Evolutionary conservation across 1,284 basidiomycete genomes (phyloP), one percentile per base, ranked within the genome.

Genomic region (Termitomyces sp.): DNA sequence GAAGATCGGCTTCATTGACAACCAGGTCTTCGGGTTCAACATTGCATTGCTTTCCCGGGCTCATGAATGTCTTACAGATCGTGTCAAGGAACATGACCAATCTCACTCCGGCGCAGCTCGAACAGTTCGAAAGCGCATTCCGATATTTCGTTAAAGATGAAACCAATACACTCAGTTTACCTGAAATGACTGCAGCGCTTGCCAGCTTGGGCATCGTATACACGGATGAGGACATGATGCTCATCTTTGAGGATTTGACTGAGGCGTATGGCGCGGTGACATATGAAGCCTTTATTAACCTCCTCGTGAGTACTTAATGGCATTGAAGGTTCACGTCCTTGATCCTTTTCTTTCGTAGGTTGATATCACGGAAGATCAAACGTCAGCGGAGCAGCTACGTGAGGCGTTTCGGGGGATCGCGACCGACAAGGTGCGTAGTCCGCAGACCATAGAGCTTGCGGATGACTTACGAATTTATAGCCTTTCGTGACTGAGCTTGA

Each of bases 81-180:
- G 90, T 97, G 0, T 95, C 95, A 5, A 78, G 90, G 43, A 91
- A 92, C 57, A 86, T 91, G 81, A 90, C 91, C 24, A 94, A 94
- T 65, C 71, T 98, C 57, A 97, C 95, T 0, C 94, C 97, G 0
- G 94, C 93, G 2, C 94, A 97, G 67, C 77, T 98, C 21, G 95
- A 98, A 68, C 95, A 98, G 66, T 98, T 98, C 61, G 95, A 98
- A 68, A 86, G 88, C 64, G 97, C 95, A 1, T 99, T 98, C 82
- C 84, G 96, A 53, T 95, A 97, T 72, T 99, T 99, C 66, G 95
- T 97, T 70, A 87, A 86, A 60, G 93, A 97, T 62, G 89, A 91
- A 61, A 84, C 87, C 44, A 97, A 97, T 68, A 92, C 88, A 0
- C 81, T 99, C 33, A 84, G 81, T 52, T 72, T 89, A 50, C 81